Evolutionary conservation across 176 grass and related monocot species (phyloP), one percentile per base, ranked within the genome.

Genomic region (Saccharum spontaneum): DNA sequence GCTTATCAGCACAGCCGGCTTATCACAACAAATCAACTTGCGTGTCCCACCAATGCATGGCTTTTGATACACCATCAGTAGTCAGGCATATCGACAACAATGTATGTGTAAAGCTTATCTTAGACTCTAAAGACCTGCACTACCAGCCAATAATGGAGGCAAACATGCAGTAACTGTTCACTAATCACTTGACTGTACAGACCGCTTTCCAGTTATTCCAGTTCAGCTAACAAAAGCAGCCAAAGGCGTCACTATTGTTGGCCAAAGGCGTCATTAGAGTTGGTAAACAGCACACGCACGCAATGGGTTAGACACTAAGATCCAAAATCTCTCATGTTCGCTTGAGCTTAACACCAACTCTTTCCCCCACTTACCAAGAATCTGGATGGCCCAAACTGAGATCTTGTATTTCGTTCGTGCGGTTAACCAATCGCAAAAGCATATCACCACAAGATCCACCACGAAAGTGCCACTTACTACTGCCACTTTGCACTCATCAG

Each of bases 151-250:
- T 83, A 79, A 87, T 83, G 68, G 80, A 79, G 75, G 13, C 78
- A 87, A 87, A 87, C 68, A 90, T 90, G 80, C 6, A 23, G 59
- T 67, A 57, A 39, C 80, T 69, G 60, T 87, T 79, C 73, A 90
- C 60, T 74, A 39, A 59, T 80, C 73, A 90, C 69, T 74, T 74
- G 60, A 59, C 75, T 62, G 73, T 31, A 78, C 59, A 48, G 8
- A 1, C 68, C 46, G 3, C 80, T 90, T 87, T 87, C 75, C 80
- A 75, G 75, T 83, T 87, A 90, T 84, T 75, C 80, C 80, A 90
- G 80, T 87, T 90, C 80, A 90, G 48, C 80, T 69, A 83, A 68
- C 46, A 60, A 78, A 78, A 73, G 67, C 45, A 74, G 67, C 15
- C 66, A 86, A 67, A 83, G 63, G 69, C 33, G 37, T 64, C 48